A percentile compares a stretch with the other conserved stretches of the same genome.
Conservation (phyloP, 352 stramenopile genomes). For the Aphanomyces euteiches region DNA sequence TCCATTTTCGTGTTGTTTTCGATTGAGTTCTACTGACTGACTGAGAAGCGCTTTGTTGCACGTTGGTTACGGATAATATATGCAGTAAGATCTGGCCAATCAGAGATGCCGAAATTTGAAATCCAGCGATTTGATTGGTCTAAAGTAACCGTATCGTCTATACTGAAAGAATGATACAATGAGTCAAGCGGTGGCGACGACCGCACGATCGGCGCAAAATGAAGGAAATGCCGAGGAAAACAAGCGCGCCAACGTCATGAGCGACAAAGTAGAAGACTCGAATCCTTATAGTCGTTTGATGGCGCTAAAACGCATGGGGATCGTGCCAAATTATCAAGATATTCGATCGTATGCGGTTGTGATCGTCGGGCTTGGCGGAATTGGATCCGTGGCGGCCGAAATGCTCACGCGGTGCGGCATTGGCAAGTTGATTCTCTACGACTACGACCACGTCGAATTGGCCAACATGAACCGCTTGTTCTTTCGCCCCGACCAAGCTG, state of each 20-base stretch:
- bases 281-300: conserved; percentile 89
- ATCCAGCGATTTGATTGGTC: too few species aligned
- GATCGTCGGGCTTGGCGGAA: conserved; percentile 79
- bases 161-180: too few species aligned
- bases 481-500: conserved; percentile 82
- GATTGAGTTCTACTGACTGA: background rate
- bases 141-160: too few species aligned
- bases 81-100: too few species aligned
- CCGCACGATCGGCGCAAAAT: too few species aligned
- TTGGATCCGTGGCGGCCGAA: conserved; percentile 82
- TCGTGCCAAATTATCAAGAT: conserved; percentile 85
- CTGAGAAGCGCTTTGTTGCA: background rate
- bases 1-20: conserved; percentile 11
- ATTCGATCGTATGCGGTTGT: conserved; percentile 80
- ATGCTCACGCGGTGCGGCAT: conserved; percentile 89
- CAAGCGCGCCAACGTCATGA: conserved; percentile 41
- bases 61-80: too few species aligned
- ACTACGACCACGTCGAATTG: conserved; percentile 88
- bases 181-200: too few species aligned
- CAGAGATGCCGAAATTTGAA: too few species aligned
- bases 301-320: conserved; percentile 87
- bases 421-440: conserved; percentile 87
- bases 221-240: too few species aligned
- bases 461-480: conserved; percentile 91
- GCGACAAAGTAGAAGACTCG: conserved; percentile 73